Percentiles rank a stretch among this genome's conserved stretches.
phyloP scores from a whole-genome alignment of 2,329 filamentous ascomycete species.

The Tolypocladium paradoxum region DNA sequence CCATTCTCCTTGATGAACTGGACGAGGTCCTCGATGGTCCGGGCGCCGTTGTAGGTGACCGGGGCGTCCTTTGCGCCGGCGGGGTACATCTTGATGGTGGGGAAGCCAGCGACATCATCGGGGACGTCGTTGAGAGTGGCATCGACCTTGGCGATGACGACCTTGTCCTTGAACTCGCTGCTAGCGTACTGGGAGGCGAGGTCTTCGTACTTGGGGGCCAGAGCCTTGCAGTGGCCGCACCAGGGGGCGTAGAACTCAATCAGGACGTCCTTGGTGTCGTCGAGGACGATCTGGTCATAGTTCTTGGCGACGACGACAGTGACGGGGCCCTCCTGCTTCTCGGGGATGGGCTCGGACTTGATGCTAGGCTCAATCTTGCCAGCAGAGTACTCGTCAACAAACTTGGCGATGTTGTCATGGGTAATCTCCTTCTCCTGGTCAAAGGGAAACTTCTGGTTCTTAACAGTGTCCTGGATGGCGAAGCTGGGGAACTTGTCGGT shows the following conservation, averaged over 20 bases:
- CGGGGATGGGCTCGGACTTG: slow-evolving; percentile 95
- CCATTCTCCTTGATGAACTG: slow-evolving; percentile 93
- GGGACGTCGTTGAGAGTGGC: slow-evolving; percentile 94
- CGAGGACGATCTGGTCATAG: slow-evolving; percentile 84
- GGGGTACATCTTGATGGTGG: slow-evolving; percentile 96
- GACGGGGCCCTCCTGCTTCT: slow-evolving; percentile 84
- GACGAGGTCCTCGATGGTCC: slow-evolving; percentile 83
- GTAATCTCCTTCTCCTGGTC: slow-evolving; percentile 75
- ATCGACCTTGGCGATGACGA: slow-evolving; percentile 95
- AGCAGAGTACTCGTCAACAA: slow-evolving; percentile 73
- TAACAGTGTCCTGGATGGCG: slow-evolving; percentile 88
- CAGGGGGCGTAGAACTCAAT: slow-evolving; percentile 98
- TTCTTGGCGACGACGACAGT: slow-evolving; percentile 83
- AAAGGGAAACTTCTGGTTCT: slow-evolving; percentile 96
- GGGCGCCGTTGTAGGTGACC: slow-evolving; percentile 76
- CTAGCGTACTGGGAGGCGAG: slow-evolving; percentile 67
- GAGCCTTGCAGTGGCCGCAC: slow-evolving; percentile 99
- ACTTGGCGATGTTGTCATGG: slow-evolving; percentile 59
- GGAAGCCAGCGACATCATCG: slow-evolving; percentile 94
- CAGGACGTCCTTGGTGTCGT: slow-evolving; percentile 93
- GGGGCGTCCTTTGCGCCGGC: slow-evolving; percentile 80
- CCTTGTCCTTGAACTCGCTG: slow-evolving; percentile 70
- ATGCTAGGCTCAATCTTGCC: slow-evolving; percentile 93
- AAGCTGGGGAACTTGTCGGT: slow-evolving; percentile 93
- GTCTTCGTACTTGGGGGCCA: slow-evolving; percentile 94